Conservation (phyloP, 345 rosid genomes). For the Rhodamnia rubescens region DNA sequence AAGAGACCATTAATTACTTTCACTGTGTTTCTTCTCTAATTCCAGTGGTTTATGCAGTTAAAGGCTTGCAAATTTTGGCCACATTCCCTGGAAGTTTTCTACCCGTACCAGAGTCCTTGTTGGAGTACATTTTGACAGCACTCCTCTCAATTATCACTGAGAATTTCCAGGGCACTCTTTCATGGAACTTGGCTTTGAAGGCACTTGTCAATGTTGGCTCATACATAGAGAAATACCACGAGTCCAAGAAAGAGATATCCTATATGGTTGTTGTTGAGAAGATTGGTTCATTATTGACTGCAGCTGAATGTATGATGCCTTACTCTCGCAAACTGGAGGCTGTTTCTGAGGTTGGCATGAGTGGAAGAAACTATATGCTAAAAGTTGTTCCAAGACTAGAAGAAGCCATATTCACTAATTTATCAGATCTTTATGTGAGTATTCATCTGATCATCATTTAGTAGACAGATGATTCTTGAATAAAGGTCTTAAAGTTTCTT, state of each 20-base stretch:
- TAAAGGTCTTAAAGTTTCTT: neutral
- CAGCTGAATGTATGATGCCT: slow-evolving; percentile 38
- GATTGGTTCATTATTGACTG: slow-evolving; percentile 33
- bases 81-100: slow-evolving; percentile 41
- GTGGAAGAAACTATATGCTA: slow-evolving; percentile 42
- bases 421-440: slow-evolving; percentile 57
- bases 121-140: slow-evolving; percentile 51
- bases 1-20: neutral
- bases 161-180: slow-evolving; percentile 25
- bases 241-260: slow-evolving; percentile 41
- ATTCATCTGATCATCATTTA: neutral
- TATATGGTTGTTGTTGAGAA: slow-evolving; percentile 51
- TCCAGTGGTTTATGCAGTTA: slow-evolving; percentile 40
- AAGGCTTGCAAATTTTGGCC: slow-evolving; percentile 70
- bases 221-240: slow-evolving; percentile 34
- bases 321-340: slow-evolving; percentile 50
- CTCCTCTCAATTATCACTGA: slow-evolving; percentile 36
- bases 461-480: neutral
- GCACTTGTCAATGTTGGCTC: slow-evolving; percentile 66
- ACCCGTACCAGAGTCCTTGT: slow-evolving; percentile 37
- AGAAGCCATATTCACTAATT: slow-evolving; percentile 42
- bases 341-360: slow-evolving; percentile 45
- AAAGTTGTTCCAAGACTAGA: slow-evolving; percentile 51
- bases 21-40: neutral
- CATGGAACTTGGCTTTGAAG: slow-evolving; percentile 65